Conservation (phyloP, 2,329 filamentous ascomycete species). For the Cordyceps cicadae region DNA sequence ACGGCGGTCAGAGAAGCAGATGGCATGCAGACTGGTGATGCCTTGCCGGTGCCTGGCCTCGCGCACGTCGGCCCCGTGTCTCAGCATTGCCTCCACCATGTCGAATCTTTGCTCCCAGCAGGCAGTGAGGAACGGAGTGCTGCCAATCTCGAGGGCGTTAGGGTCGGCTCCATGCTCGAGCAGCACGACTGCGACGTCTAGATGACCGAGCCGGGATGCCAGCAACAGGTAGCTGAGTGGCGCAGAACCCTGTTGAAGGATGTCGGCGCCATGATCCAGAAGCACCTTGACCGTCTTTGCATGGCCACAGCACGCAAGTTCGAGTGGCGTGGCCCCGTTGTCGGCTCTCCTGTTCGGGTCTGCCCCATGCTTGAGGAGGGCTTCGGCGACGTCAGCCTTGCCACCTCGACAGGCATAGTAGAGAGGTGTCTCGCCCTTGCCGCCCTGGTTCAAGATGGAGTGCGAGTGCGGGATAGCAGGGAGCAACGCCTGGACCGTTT, state of each 20-base stretch:
- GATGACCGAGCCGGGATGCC: background rate
- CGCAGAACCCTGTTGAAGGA: background rate
- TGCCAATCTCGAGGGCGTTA: background rate
- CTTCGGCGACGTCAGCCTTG: too few species aligned
- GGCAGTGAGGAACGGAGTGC: background rate
- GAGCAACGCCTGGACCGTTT: too few species aligned
- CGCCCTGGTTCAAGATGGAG: too few species aligned
- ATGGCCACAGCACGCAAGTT: background rate
- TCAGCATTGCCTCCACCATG: background rate
- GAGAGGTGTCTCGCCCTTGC: too few species aligned
- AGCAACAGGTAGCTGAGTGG: background rate
- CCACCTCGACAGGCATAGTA: too few species aligned
- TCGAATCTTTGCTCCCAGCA: background rate
- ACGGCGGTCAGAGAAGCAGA: background rate
- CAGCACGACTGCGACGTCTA: background rate
- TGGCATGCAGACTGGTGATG: background rate
- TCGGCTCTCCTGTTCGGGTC: too few species aligned
- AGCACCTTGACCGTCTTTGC: background rate
- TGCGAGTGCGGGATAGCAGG: too few species aligned
- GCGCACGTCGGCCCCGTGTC: background rate
- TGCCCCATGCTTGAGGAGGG: too few species aligned
- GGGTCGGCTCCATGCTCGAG: background rate
- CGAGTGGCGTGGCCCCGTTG: too few species aligned
- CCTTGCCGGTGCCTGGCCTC: background rate
- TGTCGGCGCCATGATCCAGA: conserved; percentile 1